Evolutionary conservation across 2,329 filamentous ascomycete genomes (phyloP), one percentile per base, ranked within the genome.

Genomic region (Simplicillium aogashimaense): DNA sequence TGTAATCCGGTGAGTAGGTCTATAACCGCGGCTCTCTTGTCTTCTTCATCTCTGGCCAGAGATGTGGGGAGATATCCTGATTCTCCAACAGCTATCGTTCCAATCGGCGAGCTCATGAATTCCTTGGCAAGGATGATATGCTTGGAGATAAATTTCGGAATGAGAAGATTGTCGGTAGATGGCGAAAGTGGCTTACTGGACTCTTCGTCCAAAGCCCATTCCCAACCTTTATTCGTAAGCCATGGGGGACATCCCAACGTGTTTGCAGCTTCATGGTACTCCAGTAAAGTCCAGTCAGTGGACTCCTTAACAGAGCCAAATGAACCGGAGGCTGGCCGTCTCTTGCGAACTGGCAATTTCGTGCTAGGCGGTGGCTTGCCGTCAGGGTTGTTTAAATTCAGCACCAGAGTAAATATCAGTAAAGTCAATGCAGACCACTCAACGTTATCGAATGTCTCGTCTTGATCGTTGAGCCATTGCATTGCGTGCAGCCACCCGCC

Each of bases 1-100:
- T 98, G 92, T 11, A 98, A 67, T 1, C 77, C 83, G 47, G 94
- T 67, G 30, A 90, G 73, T 38, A 84, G 70, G 52, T 85, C 75
- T 55, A 82, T 65, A 29, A 83, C 70, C 40, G 78, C 63, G 53
- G 70, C 80, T 41, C 74, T 69, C 34, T 78, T 73, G 37, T 70
- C 68, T 42, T 76, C 74, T 30, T 72, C 65, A 40, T 68, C 73
- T 38, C 71, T 63, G 37, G 59, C 60, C 3, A 64, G 42, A 2
- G 72, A 74, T 0, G 80, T 84, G 20, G 84, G 82, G 40, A 89
- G 65, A 52, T 80, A 84, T 1, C 82, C 81, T 9, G 63, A 56
- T 2, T 53, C 44, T 0, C 71, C 72, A 38, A 76, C 64, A 4
- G 74, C 72, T 29, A 63, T 62, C 18, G 73, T 63, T 1, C 82